Conservation (phyloP, 2,329 filamentous ascomycete genomes). For the Monascus ruber region DNA sequence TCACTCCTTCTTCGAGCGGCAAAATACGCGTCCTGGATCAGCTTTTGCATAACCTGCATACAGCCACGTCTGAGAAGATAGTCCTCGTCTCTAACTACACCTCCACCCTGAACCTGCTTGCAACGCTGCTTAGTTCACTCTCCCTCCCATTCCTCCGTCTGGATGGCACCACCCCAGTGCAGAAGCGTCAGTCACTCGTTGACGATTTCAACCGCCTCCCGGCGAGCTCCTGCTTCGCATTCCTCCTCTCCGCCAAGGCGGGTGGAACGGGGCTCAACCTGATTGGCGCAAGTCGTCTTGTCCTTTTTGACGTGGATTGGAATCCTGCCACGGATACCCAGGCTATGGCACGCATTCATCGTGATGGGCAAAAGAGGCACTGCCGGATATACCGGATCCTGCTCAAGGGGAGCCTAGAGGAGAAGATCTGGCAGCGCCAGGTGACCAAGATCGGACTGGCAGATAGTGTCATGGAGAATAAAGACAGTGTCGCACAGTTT, state of each 20-base stretch:
- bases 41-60: conserved; percentile 50
- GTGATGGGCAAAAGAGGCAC: conserved; percentile 57
- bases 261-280: conserved; percentile 61
- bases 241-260: conserved; percentile 61
- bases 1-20: conserved; percentile 47
- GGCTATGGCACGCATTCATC: conserved; percentile 63
- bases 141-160: conserved; percentile 55
- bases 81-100: conserved; percentile 70
- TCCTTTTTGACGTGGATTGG: conserved; percentile 67
- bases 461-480: conserved; percentile 60
- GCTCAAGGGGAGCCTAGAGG: conserved; percentile 57
- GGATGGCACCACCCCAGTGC: conserved; percentile 54
- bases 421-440: conserved; percentile 66
- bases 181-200: conserved; percentile 56
- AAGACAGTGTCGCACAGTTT: conserved; percentile 48
- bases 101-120: conserved; percentile 57
- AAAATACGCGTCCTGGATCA: conserved; percentile 59
- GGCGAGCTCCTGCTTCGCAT: conserved; percentile 50
- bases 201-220: conserved; percentile 57
- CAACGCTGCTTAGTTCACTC: conserved; percentile 48
- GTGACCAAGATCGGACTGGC: conserved; percentile 59
- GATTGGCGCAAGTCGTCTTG: conserved; percentile 56
- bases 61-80: conserved; percentile 55
- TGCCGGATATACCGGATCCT: conserved; percentile 61
- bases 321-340: conserved; percentile 63